Conservation (phyloP, 139 green algal species). For the Ostreobium quekettii region DNA sequence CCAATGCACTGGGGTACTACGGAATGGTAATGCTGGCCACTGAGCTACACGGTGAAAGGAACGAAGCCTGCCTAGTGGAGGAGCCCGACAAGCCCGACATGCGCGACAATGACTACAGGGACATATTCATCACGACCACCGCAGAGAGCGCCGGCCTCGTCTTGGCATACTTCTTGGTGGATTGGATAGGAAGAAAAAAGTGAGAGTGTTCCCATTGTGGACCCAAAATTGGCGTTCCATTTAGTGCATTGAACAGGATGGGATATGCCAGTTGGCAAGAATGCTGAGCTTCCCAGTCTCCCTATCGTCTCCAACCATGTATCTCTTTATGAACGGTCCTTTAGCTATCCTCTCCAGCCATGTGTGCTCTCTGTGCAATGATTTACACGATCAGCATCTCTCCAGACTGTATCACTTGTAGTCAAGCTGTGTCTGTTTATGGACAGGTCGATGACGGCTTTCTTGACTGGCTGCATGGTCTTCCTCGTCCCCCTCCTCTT, state of each 20-base stretch:
- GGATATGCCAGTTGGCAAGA: too few species aligned
- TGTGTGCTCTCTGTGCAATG: too few species aligned
- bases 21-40: conserved; percentile 68
- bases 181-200: conserved; percentile 30
- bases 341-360: too few species aligned
- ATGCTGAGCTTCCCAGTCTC: too few species aligned
- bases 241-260: too few species aligned
- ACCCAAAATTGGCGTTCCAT: too few species aligned
- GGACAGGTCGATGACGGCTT: neutral
- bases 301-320: too few species aligned
- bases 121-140: conserved; percentile 32
- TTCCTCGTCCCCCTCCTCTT: neutral
- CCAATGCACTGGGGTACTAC: conserved; percentile 64
- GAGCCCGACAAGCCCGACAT: conserved; percentile 2
- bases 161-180: conserved; percentile 33
- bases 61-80: conserved; percentile 22
- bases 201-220: neutral
- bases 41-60: conserved; percentile 33
- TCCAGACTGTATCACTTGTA: too few species aligned
- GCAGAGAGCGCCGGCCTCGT: conserved; percentile 34
- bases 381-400: too few species aligned
- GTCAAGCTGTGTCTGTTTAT: neutral
- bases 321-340: too few species aligned
- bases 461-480: neutral
- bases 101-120: conserved; percentile 2